Conservation (phyloP, 768 basidiomycete genomes). For the Imleria badia region DNA sequence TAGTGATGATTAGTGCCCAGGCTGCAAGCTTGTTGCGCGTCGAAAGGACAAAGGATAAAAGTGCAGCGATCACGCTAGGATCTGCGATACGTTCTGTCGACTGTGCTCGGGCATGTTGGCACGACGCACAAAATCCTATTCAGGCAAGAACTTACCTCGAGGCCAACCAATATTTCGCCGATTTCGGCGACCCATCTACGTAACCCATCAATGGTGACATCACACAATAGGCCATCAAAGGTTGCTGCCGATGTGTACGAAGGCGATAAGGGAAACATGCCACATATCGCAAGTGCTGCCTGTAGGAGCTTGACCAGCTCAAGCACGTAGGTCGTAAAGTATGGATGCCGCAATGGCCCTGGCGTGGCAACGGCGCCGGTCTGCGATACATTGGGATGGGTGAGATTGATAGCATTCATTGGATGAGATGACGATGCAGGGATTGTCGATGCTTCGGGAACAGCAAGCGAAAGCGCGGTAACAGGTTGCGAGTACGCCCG, state of each 20-base stretch:
- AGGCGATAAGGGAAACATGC: conserved; percentile 47
- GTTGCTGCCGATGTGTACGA: conserved; percentile 8
- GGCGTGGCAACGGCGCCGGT: not conserved
- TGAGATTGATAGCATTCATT: conserved; percentile 9
- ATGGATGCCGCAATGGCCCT: conserved; percentile 27
- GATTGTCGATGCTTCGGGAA: conserved; percentile 25
- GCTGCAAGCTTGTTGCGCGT: conserved; percentile 69
- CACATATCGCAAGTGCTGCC: conserved; percentile 68
- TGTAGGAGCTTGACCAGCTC: conserved; percentile 78
- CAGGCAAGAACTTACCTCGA: conserved; percentile 47
- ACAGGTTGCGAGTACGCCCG: conserved; percentile 30
- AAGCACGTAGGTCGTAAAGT: conserved; percentile 67
- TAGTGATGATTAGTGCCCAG: conserved; percentile 51
- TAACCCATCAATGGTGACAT: conserved; percentile 71
- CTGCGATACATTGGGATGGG: conserved; percentile 19
- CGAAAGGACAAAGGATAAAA: conserved; percentile 67
- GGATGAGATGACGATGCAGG: conserved; percentile 24
- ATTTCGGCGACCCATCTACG: conserved; percentile 65
- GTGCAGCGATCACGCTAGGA: conserved; percentile 65
- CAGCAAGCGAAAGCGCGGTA: conserved; percentile 22
- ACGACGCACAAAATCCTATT: not conserved
- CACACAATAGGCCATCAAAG: conserved; percentile 74
- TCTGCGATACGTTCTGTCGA: conserved; percentile 73
- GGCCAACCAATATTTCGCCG: conserved; percentile 56
- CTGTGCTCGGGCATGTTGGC: conserved; percentile 32